phyloP scores from a whole-genome alignment of 306 rosid genomes.

The Corylus americana region DNA sequence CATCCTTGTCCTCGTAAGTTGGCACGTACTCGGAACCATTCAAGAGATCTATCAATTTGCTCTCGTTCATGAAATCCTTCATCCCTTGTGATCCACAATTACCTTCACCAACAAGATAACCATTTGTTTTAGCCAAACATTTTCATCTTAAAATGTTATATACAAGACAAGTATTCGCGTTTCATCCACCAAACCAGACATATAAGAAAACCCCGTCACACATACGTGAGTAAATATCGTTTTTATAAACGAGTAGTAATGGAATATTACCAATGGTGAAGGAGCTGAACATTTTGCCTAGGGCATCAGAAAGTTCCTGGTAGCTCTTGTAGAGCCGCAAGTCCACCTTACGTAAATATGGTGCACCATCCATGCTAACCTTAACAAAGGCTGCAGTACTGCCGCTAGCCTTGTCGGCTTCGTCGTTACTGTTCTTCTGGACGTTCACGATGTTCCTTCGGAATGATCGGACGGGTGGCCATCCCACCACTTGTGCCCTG shows the following conservation, averaged over 20 bases:
- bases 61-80: constrained; percentile 82
- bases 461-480: constrained; percentile 90
- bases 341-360: constrained; percentile 84
- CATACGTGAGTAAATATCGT: too few species aligned
- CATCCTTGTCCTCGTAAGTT: constrained; percentile 79
- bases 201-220: too few species aligned
- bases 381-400: constrained; percentile 58
- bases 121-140: too few species aligned
- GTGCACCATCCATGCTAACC: constrained; percentile 96
- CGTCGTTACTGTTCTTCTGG: constrained; percentile 36
- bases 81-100: constrained; percentile 66
- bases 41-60: constrained; percentile 67
- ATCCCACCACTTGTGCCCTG: constrained; percentile 92
- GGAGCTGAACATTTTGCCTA: constrained; percentile 80
- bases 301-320: constrained; percentile 67
- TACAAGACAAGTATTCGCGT: too few species aligned
- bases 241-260: too few species aligned
- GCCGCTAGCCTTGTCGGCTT: constrained; percentile 10
- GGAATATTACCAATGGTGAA: constrained; percentile 54
- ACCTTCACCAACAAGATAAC: constrained; percentile 26
- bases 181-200: too few species aligned
- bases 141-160: too few species aligned
- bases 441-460: constrained; percentile 63
- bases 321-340: constrained; percentile 73
- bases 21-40: constrained; percentile 78